Evolutionary conservation across 164 flowering plant species (phyloP).

Genomic region (Liriodendron chinense): DNA sequence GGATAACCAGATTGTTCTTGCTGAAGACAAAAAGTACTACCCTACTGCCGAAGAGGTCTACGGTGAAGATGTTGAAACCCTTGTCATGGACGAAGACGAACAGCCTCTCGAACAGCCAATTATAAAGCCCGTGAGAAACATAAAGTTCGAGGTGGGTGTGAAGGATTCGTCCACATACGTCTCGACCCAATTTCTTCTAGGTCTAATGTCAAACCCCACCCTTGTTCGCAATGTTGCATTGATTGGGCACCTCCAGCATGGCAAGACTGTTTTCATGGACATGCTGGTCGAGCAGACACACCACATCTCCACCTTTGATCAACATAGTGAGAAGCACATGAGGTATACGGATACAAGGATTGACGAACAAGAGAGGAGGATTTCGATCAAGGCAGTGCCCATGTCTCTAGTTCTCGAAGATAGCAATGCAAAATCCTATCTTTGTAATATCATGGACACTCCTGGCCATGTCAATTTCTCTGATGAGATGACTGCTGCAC

Average conservation of each 20-base stretch:
- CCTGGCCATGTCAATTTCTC: conserved; percentile 99
- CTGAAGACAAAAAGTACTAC: conserved; percentile 91
- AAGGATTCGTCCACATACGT: conserved; percentile 91
- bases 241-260: conserved; percentile 89
- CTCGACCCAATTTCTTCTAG: conserved; percentile 81
- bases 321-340: conserved; percentile 88
- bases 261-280: conserved; percentile 96
- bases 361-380: conserved; percentile 98
- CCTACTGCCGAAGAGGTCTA: conserved; percentile 62
- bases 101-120: conserved; percentile 87
- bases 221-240: conserved; percentile 93
- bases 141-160: conserved; percentile 90
- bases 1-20: conserved; percentile 90
- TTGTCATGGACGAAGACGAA: conserved; percentile 98
- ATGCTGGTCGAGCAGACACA: conserved; percentile 99
- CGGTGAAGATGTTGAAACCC: conserved; percentile 94
- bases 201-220: conserved; percentile 88
- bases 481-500: conserved; percentile 98
- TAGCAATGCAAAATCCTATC: conserved; percentile 83
- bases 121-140: conserved; percentile 75
- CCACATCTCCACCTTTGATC: conserved; percentile 77
- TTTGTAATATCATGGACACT: conserved; percentile 92
- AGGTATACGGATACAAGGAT: conserved; percentile 96
- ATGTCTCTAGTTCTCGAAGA: conserved; percentile 98
- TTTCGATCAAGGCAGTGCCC: conserved; percentile 91